Base-by-base conservation (phyloP, 257 asterid species). In the Phtheirospermum japonicum region DNA sequence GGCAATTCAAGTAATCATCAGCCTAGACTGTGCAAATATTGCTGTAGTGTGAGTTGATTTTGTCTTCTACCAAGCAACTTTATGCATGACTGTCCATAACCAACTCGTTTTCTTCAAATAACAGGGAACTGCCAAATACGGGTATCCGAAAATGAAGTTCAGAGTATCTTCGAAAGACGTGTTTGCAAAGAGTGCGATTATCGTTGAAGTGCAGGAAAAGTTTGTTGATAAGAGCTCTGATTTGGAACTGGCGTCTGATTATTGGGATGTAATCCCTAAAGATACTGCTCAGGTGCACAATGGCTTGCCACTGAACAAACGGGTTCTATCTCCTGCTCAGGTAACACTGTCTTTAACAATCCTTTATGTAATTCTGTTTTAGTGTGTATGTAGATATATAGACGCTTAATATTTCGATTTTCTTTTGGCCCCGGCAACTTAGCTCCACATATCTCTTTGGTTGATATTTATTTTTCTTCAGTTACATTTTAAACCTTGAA, bases 211-310 rank as follows among this genome's bases (percentile, higher is more conserved):
- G 36, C 67, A 52, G 9, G 91, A 82, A 57, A 59, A 58, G 26
- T 30, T 58, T 66, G 30, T 69, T 32, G 61, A 57, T 40, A 73
- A 70, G 46, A 53, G 60, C 73, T 53, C 63, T 4, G 60, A 33
- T 20, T 76, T 18, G 33, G 61, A 53, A 64, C 64, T 85, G 61
- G 83, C 96, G 63, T 63, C 83, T 63, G 96, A 89, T 75, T 93
- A 87, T 80, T 93, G 99, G 99, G 82, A 83, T 72, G 55, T 89
- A 59, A 76, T 93, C 58, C 92, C 92, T 62, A 59, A 75, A 65
- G 97, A 87, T 70, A 71, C 81, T 60, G 67, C 67, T 53, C 78
- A 70, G 56, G 90, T 73, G 18, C 65, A 65, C 54, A 62, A 20
- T 53, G 57, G 37, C 43, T 51, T 52, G 67, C 79, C 78, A 49